A percentile compares a stretch with the other conserved stretches of the same genome.
These are phyloP conservation scores for Stagonosporopsis rhizophila DNA, from an alignment of 2,329 filamentous ascomycete species.

Conservation along the genomic window DNA sequence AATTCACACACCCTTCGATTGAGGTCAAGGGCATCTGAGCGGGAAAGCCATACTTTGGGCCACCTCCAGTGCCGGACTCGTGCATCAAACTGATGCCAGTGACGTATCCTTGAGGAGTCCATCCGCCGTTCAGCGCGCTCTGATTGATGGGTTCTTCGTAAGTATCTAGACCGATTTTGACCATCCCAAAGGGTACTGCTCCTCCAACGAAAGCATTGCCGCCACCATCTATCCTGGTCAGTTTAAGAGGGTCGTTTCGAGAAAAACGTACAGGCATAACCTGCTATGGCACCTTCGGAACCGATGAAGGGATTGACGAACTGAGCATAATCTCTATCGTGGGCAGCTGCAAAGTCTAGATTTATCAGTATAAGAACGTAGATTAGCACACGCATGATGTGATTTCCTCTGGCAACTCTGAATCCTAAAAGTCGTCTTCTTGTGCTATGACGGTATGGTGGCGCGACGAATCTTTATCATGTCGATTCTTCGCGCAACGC, in stretches of 20 bases:
- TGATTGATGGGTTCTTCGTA: conserved; percentile 47
- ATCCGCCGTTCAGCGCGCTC: conserved; percentile 51
- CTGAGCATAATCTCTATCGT: conserved; percentile 41
- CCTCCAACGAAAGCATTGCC: conserved; percentile 52
- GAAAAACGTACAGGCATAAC: conserved; percentile 41
- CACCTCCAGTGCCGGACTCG: conserved; percentile 48
- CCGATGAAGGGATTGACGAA: conserved; percentile 58
- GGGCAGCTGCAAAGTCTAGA: conserved; percentile 8
- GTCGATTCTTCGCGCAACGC: neutral
- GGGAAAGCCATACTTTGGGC: conserved; percentile 51
- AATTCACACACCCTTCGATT: conserved; percentile 50
- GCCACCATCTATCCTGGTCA: conserved; percentile 42
- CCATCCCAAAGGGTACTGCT: conserved; percentile 50
- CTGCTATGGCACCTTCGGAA: conserved; percentile 54
- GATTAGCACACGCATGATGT: neutral
- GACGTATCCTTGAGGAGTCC: conserved; percentile 50
- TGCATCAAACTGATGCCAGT: conserved; percentile 52
- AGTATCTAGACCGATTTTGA: conserved; percentile 51
- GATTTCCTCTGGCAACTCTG: neutral
- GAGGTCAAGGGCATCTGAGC: conserved; percentile 52
- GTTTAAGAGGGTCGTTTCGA: neutral
- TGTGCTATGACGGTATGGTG: neutral
- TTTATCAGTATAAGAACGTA: neutral
- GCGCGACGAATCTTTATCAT: neutral
- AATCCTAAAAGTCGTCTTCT: neutral